These are phyloP conservation scores for Helicosporidium sp. DNA, from an alignment of 139 green algal species.

Conservation along the genomic window DNA sequence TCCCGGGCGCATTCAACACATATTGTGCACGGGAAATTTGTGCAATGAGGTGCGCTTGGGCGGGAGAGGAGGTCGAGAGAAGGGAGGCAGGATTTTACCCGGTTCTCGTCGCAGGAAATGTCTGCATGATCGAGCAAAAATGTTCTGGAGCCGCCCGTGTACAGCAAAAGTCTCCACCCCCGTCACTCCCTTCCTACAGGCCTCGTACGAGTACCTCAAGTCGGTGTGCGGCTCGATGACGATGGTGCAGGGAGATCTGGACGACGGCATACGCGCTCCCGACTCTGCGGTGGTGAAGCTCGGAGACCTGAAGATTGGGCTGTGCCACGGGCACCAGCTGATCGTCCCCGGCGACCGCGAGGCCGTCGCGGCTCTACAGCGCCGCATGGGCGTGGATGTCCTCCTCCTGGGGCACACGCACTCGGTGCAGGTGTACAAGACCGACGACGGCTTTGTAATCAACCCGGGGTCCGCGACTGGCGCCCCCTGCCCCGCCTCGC, in stretches of 20 bases:
- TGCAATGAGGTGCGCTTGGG: slow-evolving; percentile 42
- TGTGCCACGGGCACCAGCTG: slow-evolving; percentile 83
- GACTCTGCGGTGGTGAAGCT: slow-evolving; percentile 41
- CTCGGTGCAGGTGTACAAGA: slow-evolving; percentile 33
- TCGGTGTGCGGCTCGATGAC: slow-evolving; percentile 54
- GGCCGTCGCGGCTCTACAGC: slow-evolving; percentile 51
- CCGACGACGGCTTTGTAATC: slow-evolving; percentile 65
- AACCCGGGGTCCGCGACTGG: slow-evolving; percentile 85
- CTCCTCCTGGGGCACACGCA: slow-evolving; percentile 84
- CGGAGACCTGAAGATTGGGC: slow-evolving; percentile 61
- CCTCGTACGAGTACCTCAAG: slow-evolving; percentile 64
- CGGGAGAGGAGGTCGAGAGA: no score
- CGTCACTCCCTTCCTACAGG: slow-evolving; percentile 20
- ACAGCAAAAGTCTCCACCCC: not conserved
- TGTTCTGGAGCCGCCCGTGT: not conserved
- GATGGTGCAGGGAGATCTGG: slow-evolving; percentile 72
- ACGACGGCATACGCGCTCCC: slow-evolving; percentile 47
- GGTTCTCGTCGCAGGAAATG: not conserved
- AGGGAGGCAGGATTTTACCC: no score
- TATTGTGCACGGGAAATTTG: slow-evolving; percentile 75
- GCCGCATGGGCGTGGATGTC: slow-evolving; percentile 75
- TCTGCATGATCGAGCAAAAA: not conserved
- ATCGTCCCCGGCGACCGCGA: slow-evolving; percentile 63
- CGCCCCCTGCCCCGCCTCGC: slow-evolving; percentile 38
- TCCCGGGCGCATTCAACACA: slow-evolving; percentile 79